A percentile compares a stretch with the other conserved stretches of the same genome.
phyloP scores from a whole-genome alignment of 805 yeast species.

The Yarrowia bubula region DNA sequence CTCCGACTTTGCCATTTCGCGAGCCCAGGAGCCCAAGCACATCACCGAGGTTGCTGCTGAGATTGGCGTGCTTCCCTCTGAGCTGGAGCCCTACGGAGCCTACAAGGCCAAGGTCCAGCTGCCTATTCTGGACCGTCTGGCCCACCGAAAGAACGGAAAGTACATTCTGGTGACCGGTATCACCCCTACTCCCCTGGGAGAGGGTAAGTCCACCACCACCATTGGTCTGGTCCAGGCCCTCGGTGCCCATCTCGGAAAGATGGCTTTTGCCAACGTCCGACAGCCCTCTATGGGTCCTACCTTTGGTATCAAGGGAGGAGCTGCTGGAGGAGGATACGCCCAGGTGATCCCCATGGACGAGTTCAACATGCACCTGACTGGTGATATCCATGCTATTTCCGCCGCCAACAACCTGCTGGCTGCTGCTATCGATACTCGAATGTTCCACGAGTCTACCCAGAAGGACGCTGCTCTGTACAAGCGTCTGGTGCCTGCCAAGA shows the following conservation, averaged over 20 bases:
- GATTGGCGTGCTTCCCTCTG: constrained; percentile 71
- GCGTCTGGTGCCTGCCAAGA: constrained; percentile 80
- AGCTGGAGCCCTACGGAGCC: constrained; percentile 86
- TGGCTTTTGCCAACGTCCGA: constrained; percentile 89
- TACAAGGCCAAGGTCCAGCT: constrained; percentile 86
- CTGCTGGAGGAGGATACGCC: constrained; percentile 98
- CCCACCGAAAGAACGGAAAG: constrained; percentile 67
- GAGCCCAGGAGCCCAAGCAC: constrained; percentile 83
- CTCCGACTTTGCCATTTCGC: constrained; percentile 83
- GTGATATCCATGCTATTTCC: constrained; percentile 95
- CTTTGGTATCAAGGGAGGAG: constrained; percentile 98
- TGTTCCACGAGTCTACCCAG: constrained; percentile 91
- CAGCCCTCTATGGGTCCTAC: constrained; percentile 99
- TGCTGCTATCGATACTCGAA: constrained; percentile 95
- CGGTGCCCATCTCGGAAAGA: constrained; percentile 80
- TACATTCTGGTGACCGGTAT: constrained; percentile 93
- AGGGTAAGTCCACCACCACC: constrained; percentile 96
- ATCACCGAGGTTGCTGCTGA: constrained; percentile 75
- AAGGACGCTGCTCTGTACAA: constrained; percentile 75
- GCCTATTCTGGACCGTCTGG: constrained; percentile 65
- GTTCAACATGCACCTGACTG: constrained; percentile 95
- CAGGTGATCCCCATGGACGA: constrained; percentile 99
- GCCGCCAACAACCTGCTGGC: constrained; percentile 92
- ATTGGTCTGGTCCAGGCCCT: constrained; percentile 93
- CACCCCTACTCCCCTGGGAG: constrained; percentile 97